These are phyloP conservation scores for Sanghuangporus baumii DNA, from an alignment of 1,284 basidiomycete species.

Conservation along the genomic window DNA sequence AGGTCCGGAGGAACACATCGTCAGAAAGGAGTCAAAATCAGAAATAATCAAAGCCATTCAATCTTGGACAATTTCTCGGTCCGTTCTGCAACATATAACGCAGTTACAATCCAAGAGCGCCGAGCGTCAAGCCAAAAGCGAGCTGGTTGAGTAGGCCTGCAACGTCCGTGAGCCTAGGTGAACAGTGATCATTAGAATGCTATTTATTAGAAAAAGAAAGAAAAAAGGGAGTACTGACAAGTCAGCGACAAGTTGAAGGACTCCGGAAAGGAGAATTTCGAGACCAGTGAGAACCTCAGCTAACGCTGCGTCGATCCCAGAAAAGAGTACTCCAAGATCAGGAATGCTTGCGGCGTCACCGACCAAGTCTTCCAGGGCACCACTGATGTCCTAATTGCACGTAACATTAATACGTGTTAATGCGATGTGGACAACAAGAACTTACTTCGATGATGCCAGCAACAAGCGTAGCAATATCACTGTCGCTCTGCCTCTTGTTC, in stretches of 20 bases:
- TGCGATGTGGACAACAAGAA: not conserved
- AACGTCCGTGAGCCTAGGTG: slow-evolving; percentile 23
- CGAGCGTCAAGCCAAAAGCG: slow-evolving; percentile 24
- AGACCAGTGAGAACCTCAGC: slow-evolving; percentile 18
- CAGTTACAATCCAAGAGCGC: slow-evolving; percentile 23
- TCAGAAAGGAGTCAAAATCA: not conserved
- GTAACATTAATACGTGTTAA: not conserved
- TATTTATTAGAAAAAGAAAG: too few species aligned
- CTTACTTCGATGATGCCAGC: slow-evolving; percentile 15
- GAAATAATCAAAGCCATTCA: not conserved
- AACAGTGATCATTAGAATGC: not conserved
- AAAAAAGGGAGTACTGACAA: slow-evolving; percentile 1
- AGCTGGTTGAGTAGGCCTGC: slow-evolving; percentile 22
- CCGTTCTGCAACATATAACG: not conserved
- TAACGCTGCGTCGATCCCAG: slow-evolving; percentile 18
- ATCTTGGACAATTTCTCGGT: not conserved
- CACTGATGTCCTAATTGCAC: slow-evolving; percentile 6
- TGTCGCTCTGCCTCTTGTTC: slow-evolving; percentile 17
- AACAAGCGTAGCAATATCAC: slow-evolving; percentile 17
- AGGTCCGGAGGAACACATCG: not conserved
- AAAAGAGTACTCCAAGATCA: slow-evolving; percentile 15
- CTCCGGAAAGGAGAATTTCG: slow-evolving; percentile 18
- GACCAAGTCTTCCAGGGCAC: not conserved
- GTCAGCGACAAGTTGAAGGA: slow-evolving; percentile 20
- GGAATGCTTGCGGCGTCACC: not conserved